Conservation (phyloP, 129 eudicot genomes). For the Ambrosia trifida region DNA sequence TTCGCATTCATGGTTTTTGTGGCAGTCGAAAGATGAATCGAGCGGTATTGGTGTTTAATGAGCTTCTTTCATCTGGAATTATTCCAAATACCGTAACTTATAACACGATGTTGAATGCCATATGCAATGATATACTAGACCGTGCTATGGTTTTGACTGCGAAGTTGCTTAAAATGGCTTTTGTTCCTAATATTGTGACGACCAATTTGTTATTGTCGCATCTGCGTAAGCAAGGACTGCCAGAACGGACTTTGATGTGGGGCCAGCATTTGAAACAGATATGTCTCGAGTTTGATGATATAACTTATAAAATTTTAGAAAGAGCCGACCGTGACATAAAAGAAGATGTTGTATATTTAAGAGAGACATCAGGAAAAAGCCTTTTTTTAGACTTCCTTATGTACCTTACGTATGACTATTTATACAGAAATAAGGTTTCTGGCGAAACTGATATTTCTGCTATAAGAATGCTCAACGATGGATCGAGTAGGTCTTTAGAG, state of each 20-base stretch:
- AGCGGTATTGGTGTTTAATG: constrained; percentile 69
- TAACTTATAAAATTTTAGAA: constrained; percentile 71
- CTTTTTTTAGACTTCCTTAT: constrained; percentile 78
- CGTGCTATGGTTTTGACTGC: constrained; percentile 84
- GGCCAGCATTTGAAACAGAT: constrained; percentile 71
- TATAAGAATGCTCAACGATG: constrained; percentile 33
- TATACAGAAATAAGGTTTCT: constrained; percentile 43
- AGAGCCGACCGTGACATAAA: constrained; percentile 52
- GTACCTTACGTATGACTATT: constrained; percentile 72
- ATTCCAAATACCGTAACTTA: constrained; percentile 80
- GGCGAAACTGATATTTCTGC: constrained; percentile 35
- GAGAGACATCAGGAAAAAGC: constrained; percentile 57
- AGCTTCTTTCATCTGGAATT: constrained; percentile 74
- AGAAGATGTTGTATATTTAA: constrained; percentile 42
- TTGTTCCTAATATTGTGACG: constrained; percentile 88
- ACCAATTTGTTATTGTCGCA: constrained; percentile 74
- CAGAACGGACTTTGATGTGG: constrained; percentile 83
- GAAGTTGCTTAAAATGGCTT: constrained; percentile 81
- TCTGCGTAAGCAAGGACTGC: constrained; percentile 74
- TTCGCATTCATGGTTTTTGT: constrained; percentile 70
- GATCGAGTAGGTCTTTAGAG: constrained; percentile 35
- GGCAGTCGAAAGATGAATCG: constrained; percentile 51
- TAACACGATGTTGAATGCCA: constrained; percentile 80
- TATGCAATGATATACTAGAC: constrained; percentile 68
- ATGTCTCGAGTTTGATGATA: constrained; percentile 70